Conservation (phyloP, 129 eudicot species). For the Mikania micrantha region DNA sequence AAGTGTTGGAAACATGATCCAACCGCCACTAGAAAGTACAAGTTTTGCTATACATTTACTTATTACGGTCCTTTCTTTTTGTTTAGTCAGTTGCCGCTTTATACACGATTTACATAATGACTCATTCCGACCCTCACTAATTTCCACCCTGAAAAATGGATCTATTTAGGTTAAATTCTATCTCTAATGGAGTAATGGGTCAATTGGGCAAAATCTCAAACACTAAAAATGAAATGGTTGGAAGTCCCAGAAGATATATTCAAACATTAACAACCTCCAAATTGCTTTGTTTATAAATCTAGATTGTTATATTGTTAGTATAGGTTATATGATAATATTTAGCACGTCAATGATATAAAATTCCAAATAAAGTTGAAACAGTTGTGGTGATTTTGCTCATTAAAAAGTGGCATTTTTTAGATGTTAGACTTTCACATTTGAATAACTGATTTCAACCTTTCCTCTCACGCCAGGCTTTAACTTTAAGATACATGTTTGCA, state of each 20-base stretch:
- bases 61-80: neutral
- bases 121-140: neutral
- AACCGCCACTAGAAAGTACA: neutral
- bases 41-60: neutral
- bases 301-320: neutral
- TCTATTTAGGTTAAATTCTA: neutral
- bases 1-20: neutral
- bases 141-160: too few relatives aligned
- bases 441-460: neutral
- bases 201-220: neutral
- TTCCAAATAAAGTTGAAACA: neutral
- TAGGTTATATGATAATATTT: neutral
- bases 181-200: neutral
- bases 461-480: neutral
- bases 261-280: neutral
- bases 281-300: neutral
- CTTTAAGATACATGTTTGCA: neutral
- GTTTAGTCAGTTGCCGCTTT: neutral
- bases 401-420: neutral
- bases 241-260: neutral
- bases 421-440: neutral
- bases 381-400: neutral
- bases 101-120: neutral
- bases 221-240: neutral
- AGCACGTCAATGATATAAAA: neutral